phyloP scores from a whole-genome alignment of 768 basidiomycete genomes.

The Cyathus striatus region DNA sequence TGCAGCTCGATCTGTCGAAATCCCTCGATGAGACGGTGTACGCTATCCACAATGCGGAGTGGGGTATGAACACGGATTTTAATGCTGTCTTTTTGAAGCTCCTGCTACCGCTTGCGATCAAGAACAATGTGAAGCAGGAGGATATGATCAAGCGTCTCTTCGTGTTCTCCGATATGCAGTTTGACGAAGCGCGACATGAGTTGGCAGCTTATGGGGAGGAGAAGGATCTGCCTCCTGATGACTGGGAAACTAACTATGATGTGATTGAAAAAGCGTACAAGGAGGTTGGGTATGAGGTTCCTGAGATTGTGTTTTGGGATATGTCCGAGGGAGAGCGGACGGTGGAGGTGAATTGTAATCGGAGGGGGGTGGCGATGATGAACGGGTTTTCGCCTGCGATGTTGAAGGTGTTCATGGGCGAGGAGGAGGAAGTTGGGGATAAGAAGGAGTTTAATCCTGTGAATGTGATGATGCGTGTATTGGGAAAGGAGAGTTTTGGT shows the following conservation, averaged over 20 bases:
- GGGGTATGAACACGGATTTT: slow-evolving; percentile 61
- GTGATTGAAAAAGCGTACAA: slow-evolving; percentile 47
- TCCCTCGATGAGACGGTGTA: slow-evolving; percentile 31
- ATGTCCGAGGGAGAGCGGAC: too few species aligned
- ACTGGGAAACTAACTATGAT: slow-evolving; percentile 64
- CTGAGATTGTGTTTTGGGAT: slow-evolving; percentile 74
- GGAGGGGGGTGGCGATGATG: slow-evolving; percentile 61
- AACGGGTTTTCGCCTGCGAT: slow-evolving; percentile 68
- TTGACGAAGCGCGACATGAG: slow-evolving; percentile 30
- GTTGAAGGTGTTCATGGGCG: slow-evolving; percentile 71
- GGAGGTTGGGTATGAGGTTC: slow-evolving; percentile 64
- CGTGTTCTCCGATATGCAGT: slow-evolving; percentile 79
- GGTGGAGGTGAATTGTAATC: slow-evolving; percentile 47
- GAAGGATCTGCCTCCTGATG: not conserved
- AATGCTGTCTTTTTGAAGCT: slow-evolving; percentile 59
- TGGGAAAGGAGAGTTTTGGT: slow-evolving; percentile 47
- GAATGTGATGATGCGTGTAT: slow-evolving; percentile 40
- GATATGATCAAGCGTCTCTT: slow-evolving; percentile 77
- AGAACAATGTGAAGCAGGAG: slow-evolving; percentile 51
- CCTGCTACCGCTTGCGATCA: slow-evolving; percentile 54
- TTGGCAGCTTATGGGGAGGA: not conserved
- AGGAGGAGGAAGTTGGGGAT: slow-evolving; percentile 23
- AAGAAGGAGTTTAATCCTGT: slow-evolving; percentile 32
- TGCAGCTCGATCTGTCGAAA: slow-evolving; percentile 38
- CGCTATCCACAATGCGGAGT: slow-evolving; percentile 28